Percentiles rank a stretch among this genome's conserved stretches.
Evolutionary conservation across 2,329 filamentous ascomycete genomes (phyloP).

Genomic region (Periconia macrospinosa): DNA sequence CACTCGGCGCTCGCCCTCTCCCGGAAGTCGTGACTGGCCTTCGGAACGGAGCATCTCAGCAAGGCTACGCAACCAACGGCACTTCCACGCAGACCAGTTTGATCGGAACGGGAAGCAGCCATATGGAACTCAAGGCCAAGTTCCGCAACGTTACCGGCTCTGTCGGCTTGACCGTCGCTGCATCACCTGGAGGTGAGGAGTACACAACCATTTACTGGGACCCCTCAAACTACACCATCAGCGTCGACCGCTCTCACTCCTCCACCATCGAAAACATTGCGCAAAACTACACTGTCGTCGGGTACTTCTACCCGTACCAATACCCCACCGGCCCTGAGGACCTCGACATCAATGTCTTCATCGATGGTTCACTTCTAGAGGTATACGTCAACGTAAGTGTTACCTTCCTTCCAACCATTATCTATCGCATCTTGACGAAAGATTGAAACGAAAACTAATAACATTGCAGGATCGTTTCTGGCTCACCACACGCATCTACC

Average conservation of each 20-base stretch:
- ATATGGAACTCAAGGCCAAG: constrained; percentile 47
- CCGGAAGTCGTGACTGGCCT: constrained; percentile 48
- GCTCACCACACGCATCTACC: constrained; percentile 51
- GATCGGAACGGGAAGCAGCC: constrained; percentile 31
- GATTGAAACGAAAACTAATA: constrained; percentile 6
- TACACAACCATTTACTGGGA: constrained; percentile 50
- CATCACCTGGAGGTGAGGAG: constrained; percentile 48
- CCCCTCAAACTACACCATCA: constrained; percentile 50
- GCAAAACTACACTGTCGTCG: constrained; percentile 46
- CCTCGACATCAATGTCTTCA: constrained; percentile 48
- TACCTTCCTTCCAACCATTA: neutral
- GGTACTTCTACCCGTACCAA: constrained; percentile 52
- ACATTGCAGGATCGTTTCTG: constrained; percentile 38
- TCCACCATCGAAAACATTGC: constrained; percentile 47
- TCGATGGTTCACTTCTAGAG: constrained; percentile 53
- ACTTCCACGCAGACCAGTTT: constrained; percentile 26
- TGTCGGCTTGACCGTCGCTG: constrained; percentile 47
- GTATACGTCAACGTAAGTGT: constrained; percentile 47
- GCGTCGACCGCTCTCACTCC: constrained; percentile 48
- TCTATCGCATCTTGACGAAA: neutral
- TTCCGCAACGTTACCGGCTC: constrained; percentile 43
- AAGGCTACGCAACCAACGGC: constrained; percentile 20
- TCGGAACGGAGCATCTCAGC: constrained; percentile 30
- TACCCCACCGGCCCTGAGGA: constrained; percentile 41
- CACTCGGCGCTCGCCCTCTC: constrained; percentile 48